Evolutionary conservation across 108 stramenopile species (phyloP), one percentile per base, ranked within the genome.

Genomic region (Parietichytrium sp.): DNA sequence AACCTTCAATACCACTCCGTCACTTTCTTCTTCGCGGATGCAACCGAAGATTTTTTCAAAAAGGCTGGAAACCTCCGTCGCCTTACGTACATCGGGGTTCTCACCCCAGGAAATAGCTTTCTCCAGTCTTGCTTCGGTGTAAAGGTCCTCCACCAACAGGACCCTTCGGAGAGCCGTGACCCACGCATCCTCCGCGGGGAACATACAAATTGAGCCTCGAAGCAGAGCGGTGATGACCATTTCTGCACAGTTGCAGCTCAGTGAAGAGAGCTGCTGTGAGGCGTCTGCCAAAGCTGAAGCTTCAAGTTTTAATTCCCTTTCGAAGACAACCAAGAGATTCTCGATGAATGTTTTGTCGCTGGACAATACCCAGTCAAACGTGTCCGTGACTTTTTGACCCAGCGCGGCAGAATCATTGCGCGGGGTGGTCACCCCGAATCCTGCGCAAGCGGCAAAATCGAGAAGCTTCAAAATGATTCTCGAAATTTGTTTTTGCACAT

Each of bases 331-430:
- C 42, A 72, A 20, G 25, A 33, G 45, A 4, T 1, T 42, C 8
- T 42, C 38, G 8, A n/a, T 7, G n/a, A 72, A 72, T n/a, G 38
- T 42, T 8, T 31, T 1, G 0, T 72, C 55, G 55, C 25, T 72
- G 18, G 55, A 72, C 20, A 72, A 45, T 15, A 72, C 55, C 55
- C 55, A 72, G n/a, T 72, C 55, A 72, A 72, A 72, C 4, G 55
- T 42, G 38, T 72, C n/a, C n/a, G n/a, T n/a, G n/a, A n/a, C n/a
- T n/a, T n/a, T n/a, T n/a, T n/a, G n/a, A n/a, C n/a, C n/a, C n/a
- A n/a, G n/a, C n/a, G n/a, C n/a, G n/a, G n/a, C 55, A 42, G 38
- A 72, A 31, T 31, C 55, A 7, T 20, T 15, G 10, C 38, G 18
- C 20, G 36, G 45, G 15, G 6, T 0, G 13, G 55, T 31, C 1